Evolutionary conservation across 495 filamentous ascomycete species (phyloP), one percentile per base, ranked within the genome.

Genomic region (Daldinia decipiens): DNA sequence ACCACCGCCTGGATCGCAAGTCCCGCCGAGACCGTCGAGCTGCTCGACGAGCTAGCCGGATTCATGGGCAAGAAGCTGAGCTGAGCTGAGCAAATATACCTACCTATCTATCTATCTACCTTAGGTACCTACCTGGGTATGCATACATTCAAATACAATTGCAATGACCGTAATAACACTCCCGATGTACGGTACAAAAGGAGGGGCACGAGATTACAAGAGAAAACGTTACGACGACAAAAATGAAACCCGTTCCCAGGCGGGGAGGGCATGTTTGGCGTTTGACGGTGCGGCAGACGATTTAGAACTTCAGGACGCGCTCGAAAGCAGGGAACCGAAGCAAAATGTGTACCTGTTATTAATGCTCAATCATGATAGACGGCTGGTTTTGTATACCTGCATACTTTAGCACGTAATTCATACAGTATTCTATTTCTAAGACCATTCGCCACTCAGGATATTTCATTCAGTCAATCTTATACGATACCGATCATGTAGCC

Each of bases 1-100:
- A 89, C 87, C 5, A 89, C 87, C 24, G 87, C 87, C 5, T 99
- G 95, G 96, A 97, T 99, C 67, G 94, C 96, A 12, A 97, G 84
- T 74, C 95, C 95, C 0, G 82, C 85, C 1, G 96, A 99, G 82
- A 98, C 96, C 38, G 91, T 97, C 6, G 87, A 90, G 70, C 79
- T 98, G 61, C 78, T 98, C 52, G 94, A 97, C 75, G 94, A 98
- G 82, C 79, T 97, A 76, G 82, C 80, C 5, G 86, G 87, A 47
- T 70, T 85, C 68, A 85, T 85, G 83, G 79, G 76, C 15, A 84
- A 84, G 75, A 84, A 84, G 73, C 62, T 82, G 62, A 77, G 75
- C 27, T 77, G 34, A 67, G 19, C 17, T 7, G 1, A 29, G 4
- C 27, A 24, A 24, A 24, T n/a, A n/a, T 27, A 27, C 27, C 29